Conservation (phyloP, 1,284 basidiomycete genomes). For the Polyporus tsugae region DNA sequence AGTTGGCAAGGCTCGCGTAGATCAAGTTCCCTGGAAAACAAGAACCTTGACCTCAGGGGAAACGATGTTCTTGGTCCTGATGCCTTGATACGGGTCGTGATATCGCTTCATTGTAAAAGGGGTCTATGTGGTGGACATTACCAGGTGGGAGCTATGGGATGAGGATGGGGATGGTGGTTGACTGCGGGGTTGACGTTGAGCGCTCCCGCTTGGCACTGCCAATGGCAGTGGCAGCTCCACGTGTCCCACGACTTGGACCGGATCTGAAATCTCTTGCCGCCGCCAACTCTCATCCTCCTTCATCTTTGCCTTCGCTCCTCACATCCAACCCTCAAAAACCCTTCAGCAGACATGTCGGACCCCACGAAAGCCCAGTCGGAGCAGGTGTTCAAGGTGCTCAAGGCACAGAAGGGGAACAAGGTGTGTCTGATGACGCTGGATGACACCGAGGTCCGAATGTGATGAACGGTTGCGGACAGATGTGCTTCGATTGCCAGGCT, state of each 20-base stretch:
- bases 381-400: constrained; percentile 79
- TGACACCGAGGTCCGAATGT: constrained; percentile 31
- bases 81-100: too few species aligned
- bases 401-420: constrained; percentile 90
- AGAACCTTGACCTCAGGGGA: too few species aligned
- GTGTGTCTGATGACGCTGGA: constrained; percentile 46
- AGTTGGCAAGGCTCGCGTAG: too few species aligned
- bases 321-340: not conserved
- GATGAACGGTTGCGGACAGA: constrained; percentile 53
- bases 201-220: not conserved
- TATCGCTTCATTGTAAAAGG: too few species aligned
- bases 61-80: too few species aligned
- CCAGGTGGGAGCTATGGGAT: not conserved
- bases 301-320: not conserved
- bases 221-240: constrained; percentile 4
- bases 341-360: constrained; percentile 59
- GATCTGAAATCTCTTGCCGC: not conserved
- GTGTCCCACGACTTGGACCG: not conserved
- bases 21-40: too few species aligned
- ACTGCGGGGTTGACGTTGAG: not conserved
- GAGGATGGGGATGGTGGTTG: not conserved
- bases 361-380: constrained; percentile 83
- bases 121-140: not conserved
- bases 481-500: constrained; percentile 96
- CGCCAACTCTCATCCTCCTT: not conserved